A percentile compares a stretch with the other conserved stretches of the same genome.
phyloP scores from a whole-genome alignment of 306 rosid genomes.

The Astragalus glycyphyllos region DNA sequence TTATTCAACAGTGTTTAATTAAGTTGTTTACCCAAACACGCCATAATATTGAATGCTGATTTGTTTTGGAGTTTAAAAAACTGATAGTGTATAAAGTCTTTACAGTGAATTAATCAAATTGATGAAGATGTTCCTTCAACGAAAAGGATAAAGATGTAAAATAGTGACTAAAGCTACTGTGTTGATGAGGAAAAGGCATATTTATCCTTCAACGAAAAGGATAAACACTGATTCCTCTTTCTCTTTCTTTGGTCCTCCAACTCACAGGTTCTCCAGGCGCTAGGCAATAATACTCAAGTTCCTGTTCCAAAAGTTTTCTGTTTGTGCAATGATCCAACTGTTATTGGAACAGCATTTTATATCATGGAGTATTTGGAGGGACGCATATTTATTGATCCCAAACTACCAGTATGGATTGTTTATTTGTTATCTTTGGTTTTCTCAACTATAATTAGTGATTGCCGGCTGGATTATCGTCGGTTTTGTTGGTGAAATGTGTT shows the following conservation, averaged over 20 bases:
- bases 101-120: neutral
- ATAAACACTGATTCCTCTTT: neutral
- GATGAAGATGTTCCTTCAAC: too few species aligned
- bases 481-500: conserved; percentile 41
- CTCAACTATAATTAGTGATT: conserved; percentile 21
- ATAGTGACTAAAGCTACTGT: neutral
- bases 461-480: neutral
- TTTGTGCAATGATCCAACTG: conserved; percentile 76
- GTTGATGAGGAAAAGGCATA: conserved; percentile 3
- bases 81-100: neutral
- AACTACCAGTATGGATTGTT: conserved; percentile 68
- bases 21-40: too few species aligned
- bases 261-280: conserved; percentile 80
- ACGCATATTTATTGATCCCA: conserved; percentile 76
- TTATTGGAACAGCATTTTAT: conserved; percentile 87
- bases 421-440: conserved; percentile 10
- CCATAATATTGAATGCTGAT: neutral
- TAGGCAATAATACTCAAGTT: conserved; percentile 68
- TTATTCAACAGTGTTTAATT: too few species aligned
- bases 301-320: conserved; percentile 90
- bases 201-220: too few species aligned
- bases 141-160: neutral
- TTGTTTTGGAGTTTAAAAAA: conserved; percentile 25
- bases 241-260: neutral
- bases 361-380: conserved; percentile 96